Evolutionary conservation across 768 basidiomycete species (phyloP).

Genomic region (Termitomyces sp.): DNA sequence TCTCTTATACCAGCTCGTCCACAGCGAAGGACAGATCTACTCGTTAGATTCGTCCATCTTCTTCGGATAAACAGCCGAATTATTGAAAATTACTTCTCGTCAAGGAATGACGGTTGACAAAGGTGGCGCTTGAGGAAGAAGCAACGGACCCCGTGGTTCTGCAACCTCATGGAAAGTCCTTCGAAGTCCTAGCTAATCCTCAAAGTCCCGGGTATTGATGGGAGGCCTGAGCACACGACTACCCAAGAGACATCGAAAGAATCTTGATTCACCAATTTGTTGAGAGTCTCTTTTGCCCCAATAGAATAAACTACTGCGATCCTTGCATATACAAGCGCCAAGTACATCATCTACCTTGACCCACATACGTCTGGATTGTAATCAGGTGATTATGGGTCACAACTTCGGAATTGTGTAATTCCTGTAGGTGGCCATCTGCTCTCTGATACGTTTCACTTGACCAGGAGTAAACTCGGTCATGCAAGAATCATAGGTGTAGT

Average conservation of each 20-base stretch:
- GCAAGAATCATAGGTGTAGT: constrained; percentile 46
- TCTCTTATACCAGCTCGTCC: neutral
- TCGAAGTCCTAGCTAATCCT: neutral
- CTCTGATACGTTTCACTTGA: constrained; percentile 33
- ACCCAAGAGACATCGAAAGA: neutral
- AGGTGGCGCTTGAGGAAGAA: neutral
- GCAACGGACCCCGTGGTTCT: neutral
- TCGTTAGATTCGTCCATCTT: neutral
- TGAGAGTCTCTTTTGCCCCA: neutral
- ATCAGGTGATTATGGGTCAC: too few relatives aligned
- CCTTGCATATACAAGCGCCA: neutral
- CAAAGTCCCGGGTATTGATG: neutral
- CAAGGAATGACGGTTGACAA: neutral
- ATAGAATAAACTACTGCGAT: neutral
- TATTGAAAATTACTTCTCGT: neutral
- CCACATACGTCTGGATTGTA: neutral
- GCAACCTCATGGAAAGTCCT: neutral
- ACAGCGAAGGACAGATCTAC: neutral
- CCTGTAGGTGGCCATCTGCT: constrained; percentile 19
- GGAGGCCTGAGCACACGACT: neutral
- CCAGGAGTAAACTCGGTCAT: constrained; percentile 45
- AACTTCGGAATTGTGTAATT: neutral
- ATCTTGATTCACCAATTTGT: neutral
- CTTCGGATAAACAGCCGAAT: neutral
- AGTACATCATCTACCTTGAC: neutral